A percentile compares a stretch with the other conserved stretches of the same genome.
Evolutionary conservation across 345 rosid genomes (phyloP).

Genomic region (Eucalyptus urophylla): DNA sequence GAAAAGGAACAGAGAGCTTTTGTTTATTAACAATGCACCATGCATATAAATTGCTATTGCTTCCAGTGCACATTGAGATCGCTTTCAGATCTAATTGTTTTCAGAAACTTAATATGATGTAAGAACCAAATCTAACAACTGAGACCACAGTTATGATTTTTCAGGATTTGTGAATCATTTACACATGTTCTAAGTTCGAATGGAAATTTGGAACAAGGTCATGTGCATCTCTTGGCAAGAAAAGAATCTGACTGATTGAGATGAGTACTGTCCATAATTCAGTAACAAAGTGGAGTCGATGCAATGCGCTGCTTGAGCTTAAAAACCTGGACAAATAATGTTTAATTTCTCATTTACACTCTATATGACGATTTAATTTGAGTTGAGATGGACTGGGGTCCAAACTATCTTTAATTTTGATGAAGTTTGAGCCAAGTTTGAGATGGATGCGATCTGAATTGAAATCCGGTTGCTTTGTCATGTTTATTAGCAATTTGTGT

Average conservation of each 20-base stretch:
- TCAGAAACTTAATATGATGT: background rate
- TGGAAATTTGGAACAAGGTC: background rate
- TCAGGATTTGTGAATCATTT: background rate
- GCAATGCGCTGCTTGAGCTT: background rate
- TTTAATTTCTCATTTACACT: background rate
- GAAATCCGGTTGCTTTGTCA: background rate
- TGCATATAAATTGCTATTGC: background rate
- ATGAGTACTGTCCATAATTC: background rate
- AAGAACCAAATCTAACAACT: background rate
- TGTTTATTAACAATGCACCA: background rate
- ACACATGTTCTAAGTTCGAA: background rate
- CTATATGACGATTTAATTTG: background rate
- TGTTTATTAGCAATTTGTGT: background rate
- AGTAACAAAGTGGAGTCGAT: background rate
- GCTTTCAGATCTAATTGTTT: background rate
- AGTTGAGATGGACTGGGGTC: background rate
- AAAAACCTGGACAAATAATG: background rate
- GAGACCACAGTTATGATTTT: background rate
- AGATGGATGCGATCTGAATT: background rate
- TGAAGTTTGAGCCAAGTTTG: background rate
- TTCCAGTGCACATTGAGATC: accelerated
- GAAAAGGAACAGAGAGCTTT: background rate
- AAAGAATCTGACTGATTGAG: background rate
- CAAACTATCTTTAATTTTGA: background rate
- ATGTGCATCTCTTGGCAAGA: background rate